Evolutionary conservation across 2,329 filamentous ascomycete species (phyloP).

Genomic region (Spiromastix sp.): DNA sequence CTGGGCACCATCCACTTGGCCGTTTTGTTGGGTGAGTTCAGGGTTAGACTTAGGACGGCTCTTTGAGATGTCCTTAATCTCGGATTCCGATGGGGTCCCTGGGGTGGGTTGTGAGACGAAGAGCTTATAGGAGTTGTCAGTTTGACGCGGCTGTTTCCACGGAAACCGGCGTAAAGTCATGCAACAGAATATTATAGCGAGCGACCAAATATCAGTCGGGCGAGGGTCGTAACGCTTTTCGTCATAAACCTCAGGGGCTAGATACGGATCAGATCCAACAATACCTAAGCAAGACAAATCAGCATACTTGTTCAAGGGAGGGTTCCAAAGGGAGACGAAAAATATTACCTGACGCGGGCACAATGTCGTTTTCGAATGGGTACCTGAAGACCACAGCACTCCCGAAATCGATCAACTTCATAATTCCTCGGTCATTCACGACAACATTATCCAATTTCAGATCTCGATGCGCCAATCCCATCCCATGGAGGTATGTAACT

Average conservation of each 20-base stretch:
- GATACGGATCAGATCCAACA: slow-evolving; percentile 84
- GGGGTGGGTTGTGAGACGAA: slow-evolving; percentile 80
- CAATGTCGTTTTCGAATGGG: slow-evolving; percentile 85
- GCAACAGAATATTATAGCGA: slow-evolving; percentile 98
- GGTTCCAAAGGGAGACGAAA: background rate
- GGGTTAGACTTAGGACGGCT: slow-evolving; percentile 26
- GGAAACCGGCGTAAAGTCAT: slow-evolving; percentile 94
- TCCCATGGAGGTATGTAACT: slow-evolving; percentile 86
- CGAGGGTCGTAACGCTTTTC: slow-evolving; percentile 87
- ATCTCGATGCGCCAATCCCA: slow-evolving; percentile 90
- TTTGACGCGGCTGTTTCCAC: slow-evolving; percentile 87
- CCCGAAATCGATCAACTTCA: slow-evolving; percentile 99
- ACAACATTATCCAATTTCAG: slow-evolving; percentile 97
- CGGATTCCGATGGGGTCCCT: slow-evolving; percentile 40
- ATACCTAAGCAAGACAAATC: slow-evolving; percentile 48
- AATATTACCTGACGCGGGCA: slow-evolving; percentile 61
- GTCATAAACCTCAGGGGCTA: slow-evolving; percentile 94
- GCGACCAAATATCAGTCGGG: slow-evolving; percentile 91
- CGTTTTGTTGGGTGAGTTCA: slow-evolving; percentile 20
- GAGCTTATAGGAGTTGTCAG: slow-evolving; percentile 89
- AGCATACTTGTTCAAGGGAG: slow-evolving; percentile 8
- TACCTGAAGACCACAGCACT: slow-evolving; percentile 96
- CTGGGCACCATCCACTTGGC: slow-evolving; percentile 3
- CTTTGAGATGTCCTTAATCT: slow-evolving; percentile 21
- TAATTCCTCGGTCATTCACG: slow-evolving; percentile 89